Base-by-base conservation (phyloP, 306 rosid species). In the Benincasa hispida region DNA sequence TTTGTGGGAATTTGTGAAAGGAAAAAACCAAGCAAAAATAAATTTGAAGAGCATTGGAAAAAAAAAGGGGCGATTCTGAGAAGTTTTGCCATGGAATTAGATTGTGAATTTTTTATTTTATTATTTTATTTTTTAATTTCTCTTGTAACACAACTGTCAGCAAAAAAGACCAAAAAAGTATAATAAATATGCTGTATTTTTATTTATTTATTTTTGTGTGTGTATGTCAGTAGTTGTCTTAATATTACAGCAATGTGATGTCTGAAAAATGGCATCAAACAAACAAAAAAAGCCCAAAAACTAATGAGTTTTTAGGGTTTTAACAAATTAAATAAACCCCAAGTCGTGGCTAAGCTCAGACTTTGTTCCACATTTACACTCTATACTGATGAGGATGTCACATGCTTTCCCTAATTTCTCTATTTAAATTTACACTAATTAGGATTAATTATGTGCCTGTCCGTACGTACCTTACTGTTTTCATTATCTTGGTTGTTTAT, bases 111-210 rank as follows among this genome's bases (percentile, higher is more conserved):
- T n/a, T n/a, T n/a, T n/a, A n/a, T n/a, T n/a, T 10, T 7, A 41
- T 37, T 1, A 32, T 32, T 32, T 32, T 32, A 32, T 32, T 37
- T 37, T 56, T 56, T 11, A 59, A 58, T 58, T 24, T 57, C 13
- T 24, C 18, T 57, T 57, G 32, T 61, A 61, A 61, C 69, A 61
- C 70, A 70, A 70, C 76, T 70, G 76, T 70, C 58, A 70, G 7
- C 57, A 47, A 70, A 69, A 69, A 69, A 2, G 3, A 69, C 32
- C n/a, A 48, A 72, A 45, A 45, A 27, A 2, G 5, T 37, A 59
- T 24, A 59, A 37, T 8, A 35, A 18, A 37, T 10, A 22, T 39
- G 37, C 3, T 69, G 1, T 69, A n/a, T 57, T 24, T 8, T 59
- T 14, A 6, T 62, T 27, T 1, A 39, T 24, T 57, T 21, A 58